These are phyloP conservation scores for Ophiostoma ips DNA, from an alignment of 2,329 filamentous ascomycete genomes.

Conservation along the genomic window DNA sequence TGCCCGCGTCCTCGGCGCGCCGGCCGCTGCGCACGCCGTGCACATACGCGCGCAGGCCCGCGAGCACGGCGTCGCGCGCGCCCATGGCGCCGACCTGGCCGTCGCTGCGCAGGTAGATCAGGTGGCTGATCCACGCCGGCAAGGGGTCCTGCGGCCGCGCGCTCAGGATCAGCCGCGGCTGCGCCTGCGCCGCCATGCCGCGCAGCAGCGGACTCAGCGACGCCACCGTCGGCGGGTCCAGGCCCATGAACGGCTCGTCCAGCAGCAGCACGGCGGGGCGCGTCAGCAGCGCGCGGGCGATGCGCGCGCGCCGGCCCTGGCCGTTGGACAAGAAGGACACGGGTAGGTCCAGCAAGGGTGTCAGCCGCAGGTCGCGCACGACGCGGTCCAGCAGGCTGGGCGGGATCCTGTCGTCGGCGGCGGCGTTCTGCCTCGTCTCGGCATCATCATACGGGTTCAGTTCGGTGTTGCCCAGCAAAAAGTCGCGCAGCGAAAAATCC, in stretches of 20 bases:
- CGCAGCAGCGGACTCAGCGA: conserved; percentile 58
- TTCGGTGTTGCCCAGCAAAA: conserved; percentile 67
- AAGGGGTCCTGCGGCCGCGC: conserved; percentile 75
- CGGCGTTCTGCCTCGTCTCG: conserved; percentile 15
- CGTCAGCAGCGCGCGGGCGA: conserved; percentile 70
- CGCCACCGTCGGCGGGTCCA: conserved; percentile 71
- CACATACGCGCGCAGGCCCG: conserved; percentile 35
- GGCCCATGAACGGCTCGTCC: conserved; percentile 92
- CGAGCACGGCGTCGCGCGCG: conserved; percentile 46
- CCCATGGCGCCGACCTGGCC: conserved; percentile 55
- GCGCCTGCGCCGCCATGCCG: conserved; percentile 49
- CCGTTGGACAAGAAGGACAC: conserved; percentile 89
- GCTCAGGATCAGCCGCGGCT: conserved; percentile 62
- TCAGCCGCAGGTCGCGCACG: conserved; percentile 54
- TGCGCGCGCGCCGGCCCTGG: conserved; percentile 73
- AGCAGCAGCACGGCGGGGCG: conserved; percentile 70
- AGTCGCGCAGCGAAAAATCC: conserved; percentile 74
- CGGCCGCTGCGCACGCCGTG: conserved; percentile 31
- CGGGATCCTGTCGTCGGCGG: conserved; percentile 33
- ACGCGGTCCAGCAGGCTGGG: conserved; percentile 41
- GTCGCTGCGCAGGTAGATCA: conserved; percentile 57
- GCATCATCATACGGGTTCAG: conserved; percentile 54
- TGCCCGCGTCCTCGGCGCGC: conserved; percentile 30
- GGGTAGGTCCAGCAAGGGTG: conserved; percentile 59
- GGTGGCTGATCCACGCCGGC: conserved; percentile 80